Percentiles rank a stretch among this genome's conserved stretches.
phyloP scores from a whole-genome alignment of 805 yeast genomes.

The Zygosaccharomyces kombuchaensis region DNA sequence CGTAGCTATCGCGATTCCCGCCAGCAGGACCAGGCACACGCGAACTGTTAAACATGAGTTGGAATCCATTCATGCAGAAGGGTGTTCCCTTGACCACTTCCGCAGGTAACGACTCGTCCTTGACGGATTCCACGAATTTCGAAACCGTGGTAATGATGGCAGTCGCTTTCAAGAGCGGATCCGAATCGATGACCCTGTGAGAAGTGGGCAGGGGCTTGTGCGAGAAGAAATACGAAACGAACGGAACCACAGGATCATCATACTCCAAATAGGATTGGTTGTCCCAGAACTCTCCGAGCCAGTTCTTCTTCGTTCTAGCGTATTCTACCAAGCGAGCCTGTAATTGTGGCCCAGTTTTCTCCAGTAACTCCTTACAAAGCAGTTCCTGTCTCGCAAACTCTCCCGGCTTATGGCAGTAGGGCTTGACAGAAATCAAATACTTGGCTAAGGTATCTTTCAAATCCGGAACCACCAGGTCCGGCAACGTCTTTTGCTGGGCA shows the following conservation, averaged over 20 bases:
- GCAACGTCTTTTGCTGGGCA: constrained; percentile 68
- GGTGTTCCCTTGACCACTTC: constrained; percentile 74
- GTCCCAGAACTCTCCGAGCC: constrained; percentile 94
- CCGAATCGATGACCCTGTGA: constrained; percentile 48
- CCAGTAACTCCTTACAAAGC: constrained; percentile 63
- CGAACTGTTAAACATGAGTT: constrained; percentile 83
- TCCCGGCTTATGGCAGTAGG: constrained; percentile 49
- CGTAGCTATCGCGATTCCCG: constrained; percentile 57
- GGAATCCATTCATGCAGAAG: constrained; percentile 92
- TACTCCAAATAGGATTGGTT: constrained; percentile 86
- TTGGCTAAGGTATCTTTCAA: constrained; percentile 63
- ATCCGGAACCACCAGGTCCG: constrained; percentile 83
- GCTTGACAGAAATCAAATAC: constrained; percentile 69
- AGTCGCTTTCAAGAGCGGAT: constrained; percentile 70
- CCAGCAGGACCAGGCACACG: constrained; percentile 57
- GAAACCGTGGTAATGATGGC: constrained; percentile 64
- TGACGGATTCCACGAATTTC: constrained; percentile 62
- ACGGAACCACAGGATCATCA: constrained; percentile 93
- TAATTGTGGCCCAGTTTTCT: constrained; percentile 61
- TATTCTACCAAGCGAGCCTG: constrained; percentile 61
- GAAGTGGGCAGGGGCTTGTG: constrained; percentile 58
- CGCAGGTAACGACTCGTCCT: constrained; percentile 69
- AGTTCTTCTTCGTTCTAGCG: constrained; percentile 62
- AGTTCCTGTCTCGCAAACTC: constrained; percentile 47
- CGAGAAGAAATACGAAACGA: constrained; percentile 82